phyloP scores from a whole-genome alignment of 2,329 filamentous ascomycete genomes.

The Exophiala dermatitidis region DNA sequence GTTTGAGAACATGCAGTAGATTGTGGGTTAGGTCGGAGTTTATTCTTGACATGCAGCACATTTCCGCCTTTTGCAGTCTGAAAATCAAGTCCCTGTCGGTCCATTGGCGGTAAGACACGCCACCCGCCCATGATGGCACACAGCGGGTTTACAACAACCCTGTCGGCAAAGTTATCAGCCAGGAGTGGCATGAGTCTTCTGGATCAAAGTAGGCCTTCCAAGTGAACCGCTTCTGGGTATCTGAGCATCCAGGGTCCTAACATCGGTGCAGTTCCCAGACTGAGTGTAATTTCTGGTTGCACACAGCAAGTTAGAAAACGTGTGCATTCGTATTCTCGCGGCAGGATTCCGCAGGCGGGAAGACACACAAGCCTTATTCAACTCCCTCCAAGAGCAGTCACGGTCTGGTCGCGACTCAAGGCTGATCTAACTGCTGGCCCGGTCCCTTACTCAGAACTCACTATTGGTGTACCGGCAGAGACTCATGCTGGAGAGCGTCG shows the following conservation, averaged over 20 bases:
- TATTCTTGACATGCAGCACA: slow-evolving; percentile 19
- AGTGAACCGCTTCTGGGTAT: background rate
- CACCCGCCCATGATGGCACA: slow-evolving; percentile 16
- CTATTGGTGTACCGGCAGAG: slow-evolving; percentile 72
- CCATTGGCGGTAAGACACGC: slow-evolving; percentile 11
- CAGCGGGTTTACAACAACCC: slow-evolving; percentile 7
- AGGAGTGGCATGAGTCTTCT: slow-evolving; percentile 10
- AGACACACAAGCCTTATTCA: slow-evolving; percentile 10
- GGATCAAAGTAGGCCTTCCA: slow-evolving; percentile 10
- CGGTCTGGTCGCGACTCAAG: slow-evolving; percentile 19
- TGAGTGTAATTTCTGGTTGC: slow-evolving; percentile 7
- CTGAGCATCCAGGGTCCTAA: slow-evolving; percentile 2
- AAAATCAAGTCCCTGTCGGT: slow-evolving; percentile 11
- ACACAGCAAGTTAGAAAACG: slow-evolving; percentile 9
- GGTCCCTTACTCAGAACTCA: slow-evolving; percentile 62
- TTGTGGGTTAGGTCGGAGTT: slow-evolving; percentile 1
- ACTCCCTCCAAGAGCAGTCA: slow-evolving; percentile 8
- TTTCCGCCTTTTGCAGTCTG: slow-evolving; percentile 20
- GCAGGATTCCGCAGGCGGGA: slow-evolving; percentile 9
- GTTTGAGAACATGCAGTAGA: slow-evolving; percentile 15
- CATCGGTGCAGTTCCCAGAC: slow-evolving; percentile 6
- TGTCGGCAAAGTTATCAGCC: slow-evolving; percentile 22
- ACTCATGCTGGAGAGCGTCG: slow-evolving; percentile 71
- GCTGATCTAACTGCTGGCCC: slow-evolving; percentile 16
- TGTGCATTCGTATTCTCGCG: slow-evolving; percentile 13